phyloP scores from a whole-genome alignment of 2,329 filamentous ascomycete genomes.

The Curvularia verruculosa region DNA sequence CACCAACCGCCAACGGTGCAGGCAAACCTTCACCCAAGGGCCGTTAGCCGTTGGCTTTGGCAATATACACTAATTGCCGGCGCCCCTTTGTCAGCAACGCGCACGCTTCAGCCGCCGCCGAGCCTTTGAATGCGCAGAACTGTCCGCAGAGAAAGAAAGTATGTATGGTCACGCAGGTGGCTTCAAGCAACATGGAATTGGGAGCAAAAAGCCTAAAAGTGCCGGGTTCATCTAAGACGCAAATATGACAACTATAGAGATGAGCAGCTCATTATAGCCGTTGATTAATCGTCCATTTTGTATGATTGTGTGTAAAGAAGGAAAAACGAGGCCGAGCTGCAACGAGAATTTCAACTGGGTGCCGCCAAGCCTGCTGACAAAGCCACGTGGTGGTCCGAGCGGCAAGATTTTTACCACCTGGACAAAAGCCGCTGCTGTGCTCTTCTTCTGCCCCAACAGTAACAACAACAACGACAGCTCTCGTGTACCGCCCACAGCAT shows the following conservation, averaged over 20 bases:
- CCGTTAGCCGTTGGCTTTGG: background rate
- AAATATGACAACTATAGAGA: conserved; percentile 55
- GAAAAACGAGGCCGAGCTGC: conserved; percentile 15
- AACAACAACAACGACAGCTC: conserved; percentile 19
- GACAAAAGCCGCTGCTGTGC: conserved; percentile 5
- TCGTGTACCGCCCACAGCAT: conserved; percentile 7
- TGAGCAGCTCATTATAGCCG: conserved; percentile 44
- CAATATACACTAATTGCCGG: background rate
- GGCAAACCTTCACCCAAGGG: background rate
- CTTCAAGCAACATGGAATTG: conserved; percentile 41
- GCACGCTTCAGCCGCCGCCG: background rate
- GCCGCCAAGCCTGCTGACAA: conserved; percentile 26
- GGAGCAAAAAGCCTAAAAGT: conserved; percentile 48
- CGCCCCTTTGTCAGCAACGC: background rate
- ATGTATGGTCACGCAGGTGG: conserved; percentile 50
- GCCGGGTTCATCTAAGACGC: conserved; percentile 49
- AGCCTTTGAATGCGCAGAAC: background rate
- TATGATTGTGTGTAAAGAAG: conserved; percentile 51
- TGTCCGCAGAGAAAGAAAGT: background rate
- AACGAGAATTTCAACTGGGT: conserved; percentile 27
- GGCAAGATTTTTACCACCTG: conserved; percentile 16
- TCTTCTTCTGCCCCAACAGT: conserved; percentile 7
- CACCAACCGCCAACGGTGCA: background rate
- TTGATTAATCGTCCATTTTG: conserved; percentile 54
- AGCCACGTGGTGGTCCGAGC: conserved; percentile 23